These are phyloP conservation scores for Lithohypha guttulata DNA, from an alignment of 2,329 filamentous ascomycete species.

Conservation along the genomic window DNA sequence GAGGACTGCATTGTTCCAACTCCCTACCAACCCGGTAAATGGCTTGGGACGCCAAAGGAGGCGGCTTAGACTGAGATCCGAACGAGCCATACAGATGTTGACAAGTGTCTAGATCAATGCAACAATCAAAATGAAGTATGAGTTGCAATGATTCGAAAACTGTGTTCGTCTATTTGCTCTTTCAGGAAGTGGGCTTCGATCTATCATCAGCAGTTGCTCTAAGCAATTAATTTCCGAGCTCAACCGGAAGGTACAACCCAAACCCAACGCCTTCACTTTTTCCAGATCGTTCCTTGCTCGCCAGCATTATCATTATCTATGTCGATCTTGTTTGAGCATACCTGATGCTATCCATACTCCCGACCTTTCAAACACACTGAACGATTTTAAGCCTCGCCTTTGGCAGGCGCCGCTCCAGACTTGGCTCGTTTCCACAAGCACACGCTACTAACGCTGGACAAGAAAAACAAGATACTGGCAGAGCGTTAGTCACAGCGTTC, in stretches of 20 bases:
- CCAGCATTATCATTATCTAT: background rate
- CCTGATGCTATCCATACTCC: background rate
- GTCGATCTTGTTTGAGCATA: constrained; percentile 2
- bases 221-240: no score
- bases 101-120: background rate
- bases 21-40: no score
- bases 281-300: background rate
- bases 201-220: no score
- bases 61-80: background rate
- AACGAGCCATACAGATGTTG: background rate
- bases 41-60: no score
- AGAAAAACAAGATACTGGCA: constrained; percentile 52
- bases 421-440: constrained; percentile 55
- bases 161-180: no score
- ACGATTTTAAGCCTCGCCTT: constrained; percentile 36
- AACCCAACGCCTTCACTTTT: background rate
- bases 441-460: constrained; percentile 48
- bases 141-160: no score
- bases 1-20: background rate
- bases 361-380: background rate
- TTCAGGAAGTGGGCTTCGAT: no score
- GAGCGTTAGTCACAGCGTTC: constrained; percentile 1
- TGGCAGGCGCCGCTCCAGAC: constrained; percentile 32
- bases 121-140: no score
- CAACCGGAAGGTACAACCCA: background rate